Base-by-base conservation (phyloP, 192 early-diverging fungal genomes). In the Phycomyces blakesleeanus region DNA sequence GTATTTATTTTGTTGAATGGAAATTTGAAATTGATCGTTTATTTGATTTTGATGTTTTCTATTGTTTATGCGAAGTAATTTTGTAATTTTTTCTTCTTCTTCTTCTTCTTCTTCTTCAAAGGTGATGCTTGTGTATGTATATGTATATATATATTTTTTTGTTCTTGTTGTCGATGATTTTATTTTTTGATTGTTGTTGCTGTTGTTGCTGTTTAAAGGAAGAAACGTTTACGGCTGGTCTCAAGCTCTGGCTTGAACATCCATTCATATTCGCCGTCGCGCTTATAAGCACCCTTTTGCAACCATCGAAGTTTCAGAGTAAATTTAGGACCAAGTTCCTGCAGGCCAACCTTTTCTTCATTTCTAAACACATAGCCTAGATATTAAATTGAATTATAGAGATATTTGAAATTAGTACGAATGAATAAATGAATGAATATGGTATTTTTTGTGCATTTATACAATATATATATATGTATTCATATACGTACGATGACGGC, bases 221-320 rank as follows among this genome's bases (percentile, higher is more conserved):
- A 93, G 82, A 97, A 94, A 59, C 86, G 77, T 69, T 90, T 77
- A 42, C 94, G 85, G 66, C 91, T 93, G 11, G 94, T 97, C 72
- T 94, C 93, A 87, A 95, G 81, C 64, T 92, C 89, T 1, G 88
- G 85, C 68, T 96, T 95, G 62, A 92, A 94, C 68, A 92, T 81
- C 94, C 94, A 99, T 72, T 98, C 97, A 61, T 96, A 96, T 72
- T 97, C 97, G 42, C 95, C 95, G 58, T 85, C 85, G 21, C 92
- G 88, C 53, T 98, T 91, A 64, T 92, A 98, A n/a, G 89, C 88
- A 0, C 95, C 97, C 72, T 93, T 93, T 71, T 99, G 97, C 67
- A 99, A 76, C 90, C 89, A 96, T 68, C 86, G 83, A 38, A 99
- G 75, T 64, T 94, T 93, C 42, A 99, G 75, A 4, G 97, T 99